Percentiles rank a stretch among this genome's conserved stretches.
Conservation (phyloP, 2,329 filamentous ascomycete species). For the Pestalotiopsis sp. region DNA sequence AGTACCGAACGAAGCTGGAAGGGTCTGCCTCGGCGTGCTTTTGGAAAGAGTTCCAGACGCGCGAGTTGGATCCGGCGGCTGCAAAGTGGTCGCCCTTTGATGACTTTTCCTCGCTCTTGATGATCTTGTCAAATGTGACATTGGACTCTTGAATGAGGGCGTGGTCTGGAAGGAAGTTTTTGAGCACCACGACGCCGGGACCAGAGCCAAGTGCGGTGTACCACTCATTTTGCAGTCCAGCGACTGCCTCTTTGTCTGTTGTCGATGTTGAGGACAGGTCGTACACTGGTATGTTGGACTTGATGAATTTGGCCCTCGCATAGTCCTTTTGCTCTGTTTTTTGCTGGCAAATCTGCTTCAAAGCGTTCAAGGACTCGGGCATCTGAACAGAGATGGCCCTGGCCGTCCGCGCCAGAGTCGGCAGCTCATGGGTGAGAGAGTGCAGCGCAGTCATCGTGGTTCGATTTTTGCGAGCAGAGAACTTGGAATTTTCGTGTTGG, state of each 20-base stretch:
- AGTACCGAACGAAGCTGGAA: constrained; percentile 57
- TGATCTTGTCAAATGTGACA: constrained; percentile 48
- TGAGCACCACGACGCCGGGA: constrained; percentile 62
- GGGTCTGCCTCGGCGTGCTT: constrained; percentile 60
- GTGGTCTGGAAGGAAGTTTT: constrained; percentile 49
- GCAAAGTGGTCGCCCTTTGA: constrained; percentile 64
- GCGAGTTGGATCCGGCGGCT: constrained; percentile 54
- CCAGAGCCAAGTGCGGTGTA: constrained; percentile 58
- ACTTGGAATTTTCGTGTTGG: neutral
- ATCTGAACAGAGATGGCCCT: constrained; percentile 4
- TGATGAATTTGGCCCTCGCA: constrained; percentile 15
- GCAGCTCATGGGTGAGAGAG: neutral
- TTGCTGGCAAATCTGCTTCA: constrained; percentile 16
- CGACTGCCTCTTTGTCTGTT: constrained; percentile 11
- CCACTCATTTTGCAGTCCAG: constrained; percentile 61
- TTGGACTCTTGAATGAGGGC: constrained; percentile 49
- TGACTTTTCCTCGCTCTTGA: constrained; percentile 36
- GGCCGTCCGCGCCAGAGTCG: neutral
- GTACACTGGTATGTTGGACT: constrained; percentile 20
- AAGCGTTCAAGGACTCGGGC: constrained; percentile 18
- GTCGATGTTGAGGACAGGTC: constrained; percentile 31
- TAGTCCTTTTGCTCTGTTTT: constrained; percentile 12
- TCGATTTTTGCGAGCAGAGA: neutral
- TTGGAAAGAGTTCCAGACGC: constrained; percentile 69
- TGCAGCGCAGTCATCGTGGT: neutral